Conservation (phyloP, 1,284 basidiomycete genomes). For the Cryptococcus sp. region DNA sequence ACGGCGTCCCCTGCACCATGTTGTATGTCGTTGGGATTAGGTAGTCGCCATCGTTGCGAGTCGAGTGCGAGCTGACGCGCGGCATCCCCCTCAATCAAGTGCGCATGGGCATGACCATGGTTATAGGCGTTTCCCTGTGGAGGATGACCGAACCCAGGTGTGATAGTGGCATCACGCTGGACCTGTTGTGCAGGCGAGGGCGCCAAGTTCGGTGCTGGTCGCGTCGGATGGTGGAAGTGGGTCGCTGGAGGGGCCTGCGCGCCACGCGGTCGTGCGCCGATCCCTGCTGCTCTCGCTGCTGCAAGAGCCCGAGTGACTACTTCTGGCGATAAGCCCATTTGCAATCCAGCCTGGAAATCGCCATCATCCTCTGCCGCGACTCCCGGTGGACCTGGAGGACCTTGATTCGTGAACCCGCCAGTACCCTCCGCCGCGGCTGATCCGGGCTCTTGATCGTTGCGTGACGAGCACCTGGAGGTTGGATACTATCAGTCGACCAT, state of each 20-base stretch:
- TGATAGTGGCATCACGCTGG: not conserved
- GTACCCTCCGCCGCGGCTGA: constrained; percentile 4
- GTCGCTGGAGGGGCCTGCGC: not conserved
- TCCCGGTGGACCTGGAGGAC: not conserved
- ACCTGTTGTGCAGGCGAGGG: not conserved
- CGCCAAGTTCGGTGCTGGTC: not conserved
- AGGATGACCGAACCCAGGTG: too few relatives aligned
- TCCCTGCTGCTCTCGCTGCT: constrained; percentile 19
- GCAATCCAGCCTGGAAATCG: constrained; percentile 15
- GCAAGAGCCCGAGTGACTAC: constrained; percentile 15
- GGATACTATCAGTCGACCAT: not conserved
- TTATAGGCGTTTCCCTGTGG: not conserved
- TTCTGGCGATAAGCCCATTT: constrained; percentile 23
- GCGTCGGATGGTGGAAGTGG: not conserved
- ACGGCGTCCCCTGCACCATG: not conserved
- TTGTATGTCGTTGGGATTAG: not conserved
- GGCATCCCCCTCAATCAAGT: not conserved
- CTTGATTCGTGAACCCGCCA: constrained; percentile 1
- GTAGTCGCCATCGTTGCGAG: not conserved
- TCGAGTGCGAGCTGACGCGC: not conserved
- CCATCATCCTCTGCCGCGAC: constrained; percentile 19
- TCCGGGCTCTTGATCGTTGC: constrained; percentile 32
- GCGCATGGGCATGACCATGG: not conserved
- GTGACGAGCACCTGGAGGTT: constrained; percentile 31
- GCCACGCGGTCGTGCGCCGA: constrained; percentile 5